Base-by-base conservation (phyloP, 108 stramenopile genomes). In the Craspedostauros australis region DNA sequence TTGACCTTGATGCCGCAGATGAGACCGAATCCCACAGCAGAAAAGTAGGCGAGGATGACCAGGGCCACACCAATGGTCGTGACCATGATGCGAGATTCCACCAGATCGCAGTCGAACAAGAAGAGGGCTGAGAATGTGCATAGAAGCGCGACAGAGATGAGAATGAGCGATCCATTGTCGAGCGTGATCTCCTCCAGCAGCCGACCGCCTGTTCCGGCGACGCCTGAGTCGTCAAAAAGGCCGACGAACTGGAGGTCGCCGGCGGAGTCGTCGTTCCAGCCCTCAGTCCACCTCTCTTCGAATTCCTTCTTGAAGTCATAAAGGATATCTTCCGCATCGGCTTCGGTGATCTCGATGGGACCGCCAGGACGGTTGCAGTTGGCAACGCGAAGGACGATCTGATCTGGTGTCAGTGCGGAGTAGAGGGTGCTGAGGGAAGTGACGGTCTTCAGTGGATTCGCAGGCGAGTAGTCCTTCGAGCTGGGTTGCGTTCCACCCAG, bases 271-370 rank as follows among this genome's bases (percentile, higher is more conserved):
- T 60, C 53, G 40, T 68, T 58, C 67, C 67, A 75, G 19, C 52
- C 73, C 41, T 46, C 15, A 5, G 62, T 24, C 73, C 73, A 75
- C 21, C 11, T 33, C 4, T 69, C 57, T 51, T 64, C 67, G 34
- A 75, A 54, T 12, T 30, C 38, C 33, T 69, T 45, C 57, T 75
- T 75, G 57, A 44, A 68, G 8, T n/a, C 8, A n/a, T 56, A 42
- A 11, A 75, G 56, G 38, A 75, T 55, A 14, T 68, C 67, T 55
- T 64, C 44, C 1, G 73, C 73, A 43, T 75, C 67, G n/a, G 59
- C 64, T 16, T 22, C 39, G 8, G 67, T 46, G 11, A 75, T 68
- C 27, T 68, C 51, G n/a, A 64, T 32, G 6, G 54, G 34, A 9
- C 67, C 67, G 29, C 54, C 54, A 9, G 63, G 67, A 21, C 63